These are phyloP conservation scores for Austroboletus niveus DNA, from an alignment of 1,284 basidiomycete genomes.

Conservation along the genomic window DNA sequence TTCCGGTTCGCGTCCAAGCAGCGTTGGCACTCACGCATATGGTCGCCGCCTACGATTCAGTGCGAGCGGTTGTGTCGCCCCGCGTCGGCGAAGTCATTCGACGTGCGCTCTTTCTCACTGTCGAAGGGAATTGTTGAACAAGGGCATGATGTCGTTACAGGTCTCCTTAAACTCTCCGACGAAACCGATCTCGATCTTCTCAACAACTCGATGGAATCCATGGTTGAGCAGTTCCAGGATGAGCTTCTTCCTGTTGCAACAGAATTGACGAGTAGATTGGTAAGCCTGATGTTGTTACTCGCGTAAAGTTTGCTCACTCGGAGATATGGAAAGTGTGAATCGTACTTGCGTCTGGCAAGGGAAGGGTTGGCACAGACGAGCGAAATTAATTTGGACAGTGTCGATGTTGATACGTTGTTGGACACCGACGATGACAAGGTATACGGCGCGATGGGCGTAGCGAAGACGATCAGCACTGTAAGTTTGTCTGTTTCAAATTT, in stretches of 20 bases:
- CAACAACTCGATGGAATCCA: slow-evolving; percentile 78
- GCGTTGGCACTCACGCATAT: slow-evolving; percentile 80
- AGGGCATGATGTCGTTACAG: slow-evolving; percentile 35
- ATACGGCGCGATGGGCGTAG: slow-evolving; percentile 80
- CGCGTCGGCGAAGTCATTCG: slow-evolving; percentile 87
- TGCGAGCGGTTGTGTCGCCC: slow-evolving; percentile 71
- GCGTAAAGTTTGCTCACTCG: neutral
- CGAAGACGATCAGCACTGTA: slow-evolving; percentile 78
- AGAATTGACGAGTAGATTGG: slow-evolving; percentile 76
- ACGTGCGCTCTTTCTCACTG: slow-evolving; percentile 42
- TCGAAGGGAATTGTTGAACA: neutral
- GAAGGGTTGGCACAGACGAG: slow-evolving; percentile 58
- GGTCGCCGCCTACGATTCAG: slow-evolving; percentile 64
- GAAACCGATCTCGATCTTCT: slow-evolving; percentile 89
- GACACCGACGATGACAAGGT: slow-evolving; percentile 79
- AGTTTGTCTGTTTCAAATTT: slow-evolving; percentile 20
- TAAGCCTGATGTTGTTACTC: slow-evolving; percentile 34
- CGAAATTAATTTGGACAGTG: slow-evolving; percentile 43
- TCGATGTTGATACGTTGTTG: slow-evolving; percentile 51
- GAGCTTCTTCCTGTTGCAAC: slow-evolving; percentile 87
- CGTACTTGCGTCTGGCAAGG: slow-evolving; percentile 75
- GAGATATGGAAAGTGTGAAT: slow-evolving; percentile 57
- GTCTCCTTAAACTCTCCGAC: slow-evolving; percentile 83
- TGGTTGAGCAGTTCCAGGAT: slow-evolving; percentile 84
- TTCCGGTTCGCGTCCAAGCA: slow-evolving; percentile 85